These are phyloP conservation scores for Pseudopediastrum boryanum DNA, from an alignment of 139 green algal species.

Conservation along the genomic window DNA sequence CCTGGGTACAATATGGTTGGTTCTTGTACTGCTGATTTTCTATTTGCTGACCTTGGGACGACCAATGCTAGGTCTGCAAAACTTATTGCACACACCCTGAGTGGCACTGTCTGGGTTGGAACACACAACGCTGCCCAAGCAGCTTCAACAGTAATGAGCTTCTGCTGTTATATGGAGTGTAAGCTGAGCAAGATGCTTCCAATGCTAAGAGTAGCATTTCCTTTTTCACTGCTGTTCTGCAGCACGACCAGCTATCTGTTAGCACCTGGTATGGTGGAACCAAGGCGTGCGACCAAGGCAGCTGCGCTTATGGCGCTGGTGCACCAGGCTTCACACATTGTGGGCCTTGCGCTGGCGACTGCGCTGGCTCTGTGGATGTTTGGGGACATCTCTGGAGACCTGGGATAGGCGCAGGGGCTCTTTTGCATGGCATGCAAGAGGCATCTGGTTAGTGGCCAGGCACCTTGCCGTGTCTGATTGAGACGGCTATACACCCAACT, in stretches of 20 bases:
- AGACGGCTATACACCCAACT: no score
- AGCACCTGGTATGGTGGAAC: constrained; percentile 9
- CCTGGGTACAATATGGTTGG: background rate
- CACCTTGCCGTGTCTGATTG: no score
- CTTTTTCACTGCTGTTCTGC: background rate
- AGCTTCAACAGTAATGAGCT: background rate
- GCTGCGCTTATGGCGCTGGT: constrained; percentile 30
- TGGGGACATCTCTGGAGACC: constrained; percentile 24
- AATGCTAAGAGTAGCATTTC: background rate
- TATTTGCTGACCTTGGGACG: background rate
- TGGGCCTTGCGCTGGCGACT: constrained; percentile 12
- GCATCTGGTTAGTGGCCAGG: no score
- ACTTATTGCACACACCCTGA: background rate
- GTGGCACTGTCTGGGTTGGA: background rate
- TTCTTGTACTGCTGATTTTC: background rate
- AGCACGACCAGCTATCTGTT: constrained; percentile 36
- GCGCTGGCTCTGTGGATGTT: constrained; percentile 20
- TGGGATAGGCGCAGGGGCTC: constrained; percentile 9
- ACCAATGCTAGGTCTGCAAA: background rate
- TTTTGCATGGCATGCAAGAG: no score
- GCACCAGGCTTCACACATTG: constrained; percentile 30
- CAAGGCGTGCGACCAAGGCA: background rate
- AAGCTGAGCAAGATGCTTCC: background rate
- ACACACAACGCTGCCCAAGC: background rate
- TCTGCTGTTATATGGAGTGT: background rate